Evolutionary conservation across 2,329 filamentous ascomycete species (phyloP), one percentile per base, ranked within the genome.

Genomic region (Chaetomium strumarium): DNA sequence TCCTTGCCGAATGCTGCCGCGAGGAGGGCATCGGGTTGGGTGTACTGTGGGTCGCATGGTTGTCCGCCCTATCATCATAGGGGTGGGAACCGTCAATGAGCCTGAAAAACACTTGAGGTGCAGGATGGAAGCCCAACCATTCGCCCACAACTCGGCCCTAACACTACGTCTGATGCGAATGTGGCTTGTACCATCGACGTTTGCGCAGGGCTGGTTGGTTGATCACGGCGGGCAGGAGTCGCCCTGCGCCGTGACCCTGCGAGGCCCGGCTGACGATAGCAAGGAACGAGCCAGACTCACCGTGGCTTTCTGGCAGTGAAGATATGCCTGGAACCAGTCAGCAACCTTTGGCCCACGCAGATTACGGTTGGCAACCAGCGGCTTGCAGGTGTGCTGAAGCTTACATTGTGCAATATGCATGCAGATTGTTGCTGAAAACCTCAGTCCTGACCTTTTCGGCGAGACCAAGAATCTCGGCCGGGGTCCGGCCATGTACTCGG

Each of bases 351-450:
- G n/a, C 14, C 29, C 37, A 14, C 7, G 12, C 2, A n/a, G 14
- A 20, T 14, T 39, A 44, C 31, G 45, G 13, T 17, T 17, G 36
- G 14, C 14, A 9, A 41, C 1, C 30, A 46, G 38, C 17, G 16
- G 19, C 24, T 34, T 42, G 40, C 17, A 44, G 19, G 20, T 16
- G 9, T 13, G 29, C n/a, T 12, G 20, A 5, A 33, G 81, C 86
- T 79, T 74, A 91, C 88, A 91, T 74, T 58, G 80, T 83, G 68
- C 88, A 89, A 70, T 88, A 95, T 39, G 80, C 81, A 68, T 84
- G 84, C 60, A 84, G 78, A 48, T 79, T 80, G 61, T 83, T 80
- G 62, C 80, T 80, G 65, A 82, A 84, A 14, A 90, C 81, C 63
- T 93, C 86, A 40, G 72, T 73, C 63, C 82, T 82, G 24, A 87